Percentiles rank a stretch among this genome's conserved stretches.
phyloP scores from a whole-genome alignment of 179 eudicot species.

The Silene noctiflora region DNA sequence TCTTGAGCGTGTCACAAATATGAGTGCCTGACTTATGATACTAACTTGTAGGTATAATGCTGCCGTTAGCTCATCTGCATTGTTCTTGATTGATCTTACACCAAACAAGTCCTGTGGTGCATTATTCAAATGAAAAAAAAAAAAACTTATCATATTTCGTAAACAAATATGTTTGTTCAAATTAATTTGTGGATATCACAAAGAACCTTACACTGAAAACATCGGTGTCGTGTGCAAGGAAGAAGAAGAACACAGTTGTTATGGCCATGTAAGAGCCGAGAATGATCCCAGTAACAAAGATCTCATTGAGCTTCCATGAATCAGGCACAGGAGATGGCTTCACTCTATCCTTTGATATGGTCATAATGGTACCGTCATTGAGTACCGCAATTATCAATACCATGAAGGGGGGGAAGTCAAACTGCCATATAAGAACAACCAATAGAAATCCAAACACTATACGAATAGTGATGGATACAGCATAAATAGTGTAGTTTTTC shows the following conservation, averaged over 20 bases:
- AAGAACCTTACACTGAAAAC: constrained; percentile 46
- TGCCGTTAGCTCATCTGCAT: constrained; percentile 53
- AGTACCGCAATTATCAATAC: constrained; percentile 73
- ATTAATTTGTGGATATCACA: too few relatives aligned
- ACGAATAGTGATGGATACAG: constrained; percentile 86
- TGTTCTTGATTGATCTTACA: constrained; percentile 44
- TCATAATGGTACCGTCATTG: constrained; percentile 96
- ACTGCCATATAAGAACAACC: constrained; percentile 72
- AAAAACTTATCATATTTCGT: too few relatives aligned
- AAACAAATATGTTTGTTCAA: too few relatives aligned
- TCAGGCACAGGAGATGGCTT: constrained; percentile 87
- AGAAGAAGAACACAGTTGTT: constrained; percentile 67
- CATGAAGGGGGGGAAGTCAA: constrained; percentile 88
- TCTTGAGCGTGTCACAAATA: constrained; percentile 82
- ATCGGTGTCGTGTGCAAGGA: constrained; percentile 60
- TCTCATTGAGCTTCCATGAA: constrained; percentile 88
- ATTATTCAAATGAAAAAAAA: too few relatives aligned
- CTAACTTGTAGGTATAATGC: constrained; percentile 96
- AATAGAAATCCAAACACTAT: constrained; percentile 80
- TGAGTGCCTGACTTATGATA: constrained; percentile 84
- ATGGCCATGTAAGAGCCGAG: constrained; percentile 77
- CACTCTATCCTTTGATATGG: constrained; percentile 87
- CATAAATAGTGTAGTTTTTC: constrained; percentile 90
- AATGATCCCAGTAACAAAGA: constrained; percentile 71
- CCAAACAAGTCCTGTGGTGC: constrained; percentile 41